These are phyloP conservation scores for Tetradesmus obliquus DNA, from an alignment of 139 green algal species.

Conservation along the genomic window DNA sequence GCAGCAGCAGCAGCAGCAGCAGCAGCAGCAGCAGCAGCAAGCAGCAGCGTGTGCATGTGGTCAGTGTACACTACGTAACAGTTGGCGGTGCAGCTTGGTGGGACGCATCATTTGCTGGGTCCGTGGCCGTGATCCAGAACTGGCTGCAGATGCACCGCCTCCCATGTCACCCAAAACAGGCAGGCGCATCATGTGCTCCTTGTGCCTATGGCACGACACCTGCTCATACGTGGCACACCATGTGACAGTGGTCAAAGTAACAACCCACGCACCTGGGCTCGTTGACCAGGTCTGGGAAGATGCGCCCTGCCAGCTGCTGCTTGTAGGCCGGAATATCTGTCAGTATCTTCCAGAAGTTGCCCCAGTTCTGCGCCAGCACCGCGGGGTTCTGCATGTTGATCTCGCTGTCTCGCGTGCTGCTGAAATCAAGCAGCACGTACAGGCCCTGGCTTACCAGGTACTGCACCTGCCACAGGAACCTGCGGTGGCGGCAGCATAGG, in stretches of 20 bases:
- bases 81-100: too few relatives aligned
- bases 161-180: too few relatives aligned
- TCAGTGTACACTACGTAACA: too few relatives aligned
- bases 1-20: not conserved
- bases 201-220: too few relatives aligned
- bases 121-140: too few relatives aligned
- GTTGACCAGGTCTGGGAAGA: constrained; percentile 47
- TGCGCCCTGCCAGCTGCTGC: constrained; percentile 4
- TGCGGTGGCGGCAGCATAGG: not conserved
- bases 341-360: constrained; percentile 34
- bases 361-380: constrained; percentile 46
- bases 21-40: not conserved
- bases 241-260: not conserved
- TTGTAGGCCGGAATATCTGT: constrained; percentile 39
- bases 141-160: too few relatives aligned
- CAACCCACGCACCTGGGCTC: constrained; percentile 30
- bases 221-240: not conserved
- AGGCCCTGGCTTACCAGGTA: constrained; percentile 50
- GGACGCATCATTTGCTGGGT: too few relatives aligned
- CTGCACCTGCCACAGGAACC: constrained; percentile 51
- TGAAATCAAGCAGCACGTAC: constrained; percentile 45
- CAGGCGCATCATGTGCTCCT: too few relatives aligned
- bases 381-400: constrained; percentile 13
- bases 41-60: not conserved
- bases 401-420: constrained; percentile 12